Evolutionary conservation across 1,139 yeast species (phyloP).

Genomic region (Meyerozyma carpophila): DNA sequence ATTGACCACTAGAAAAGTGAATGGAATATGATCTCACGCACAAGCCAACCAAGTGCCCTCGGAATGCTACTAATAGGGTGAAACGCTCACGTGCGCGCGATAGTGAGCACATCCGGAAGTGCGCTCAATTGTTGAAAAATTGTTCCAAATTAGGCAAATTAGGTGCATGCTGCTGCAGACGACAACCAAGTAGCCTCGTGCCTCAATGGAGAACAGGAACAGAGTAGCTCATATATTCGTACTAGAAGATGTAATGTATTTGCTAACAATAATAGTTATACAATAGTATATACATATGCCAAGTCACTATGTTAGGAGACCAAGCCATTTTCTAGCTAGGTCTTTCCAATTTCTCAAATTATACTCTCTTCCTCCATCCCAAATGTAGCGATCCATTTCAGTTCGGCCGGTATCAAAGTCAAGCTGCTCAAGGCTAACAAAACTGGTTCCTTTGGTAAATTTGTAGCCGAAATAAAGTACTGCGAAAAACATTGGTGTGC

Average conservation of each 20-base stretch:
- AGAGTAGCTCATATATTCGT: no score
- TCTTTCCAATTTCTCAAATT: slow-evolving; percentile 32
- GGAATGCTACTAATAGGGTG: background rate
- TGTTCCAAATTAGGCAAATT: background rate
- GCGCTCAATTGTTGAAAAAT: background rate
- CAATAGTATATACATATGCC: background rate
- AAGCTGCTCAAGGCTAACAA: slow-evolving; percentile 58
- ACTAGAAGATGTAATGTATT: no score
- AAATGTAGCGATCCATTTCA: slow-evolving; percentile 62
- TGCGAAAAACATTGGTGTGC: slow-evolving; percentile 53
- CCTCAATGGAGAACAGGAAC: no score
- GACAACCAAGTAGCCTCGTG: background rate
- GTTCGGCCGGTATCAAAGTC: slow-evolving; percentile 78
- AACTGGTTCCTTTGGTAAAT: slow-evolving; percentile 47
- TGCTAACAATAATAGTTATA: no score
- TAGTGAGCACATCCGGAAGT: background rate
- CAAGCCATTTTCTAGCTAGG: slow-evolving; percentile 27
- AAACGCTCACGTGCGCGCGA: background rate
- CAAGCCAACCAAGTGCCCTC: background rate
- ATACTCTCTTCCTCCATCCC: slow-evolving; percentile 60
- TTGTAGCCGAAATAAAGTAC: slow-evolving; percentile 54
- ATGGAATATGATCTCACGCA: background rate
- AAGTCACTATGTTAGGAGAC: slow-evolving; percentile 27
- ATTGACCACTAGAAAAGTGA: background rate
- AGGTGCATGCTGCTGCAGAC: background rate